Conservation (phyloP, 2,329 filamentous ascomycete genomes). For the Pyrenochaeta sp. region DNA sequence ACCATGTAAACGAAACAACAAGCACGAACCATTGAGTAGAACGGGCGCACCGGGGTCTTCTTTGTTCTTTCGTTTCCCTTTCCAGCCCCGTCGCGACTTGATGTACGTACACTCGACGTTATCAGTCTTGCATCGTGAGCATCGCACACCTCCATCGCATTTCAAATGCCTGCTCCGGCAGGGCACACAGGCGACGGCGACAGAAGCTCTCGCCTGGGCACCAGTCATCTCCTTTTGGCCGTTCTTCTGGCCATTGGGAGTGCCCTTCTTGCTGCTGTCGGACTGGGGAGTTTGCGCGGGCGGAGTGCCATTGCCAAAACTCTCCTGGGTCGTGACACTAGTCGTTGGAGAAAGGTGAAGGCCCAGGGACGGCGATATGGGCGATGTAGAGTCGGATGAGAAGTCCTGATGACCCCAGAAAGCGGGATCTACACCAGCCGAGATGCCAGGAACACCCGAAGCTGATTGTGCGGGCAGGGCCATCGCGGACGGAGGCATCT, state of each 20-base stretch:
- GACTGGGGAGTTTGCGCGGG: conserved; percentile 40
- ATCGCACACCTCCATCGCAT: conserved; percentile 60
- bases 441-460: conserved; percentile 30
- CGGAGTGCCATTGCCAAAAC: conserved; percentile 38
- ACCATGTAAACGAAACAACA: not conserved
- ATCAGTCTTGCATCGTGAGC: conserved; percentile 56
- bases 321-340: conserved; percentile 40
- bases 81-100: conserved; percentile 60
- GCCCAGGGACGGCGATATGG: conserved; percentile 27
- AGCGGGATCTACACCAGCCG: conserved; percentile 42
- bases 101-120: conserved; percentile 59
- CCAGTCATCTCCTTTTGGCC: conserved; percentile 26
- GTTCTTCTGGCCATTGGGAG: conserved; percentile 23
- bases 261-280: conserved; percentile 28
- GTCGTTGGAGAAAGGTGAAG: conserved; percentile 40
- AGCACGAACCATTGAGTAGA: conserved; percentile 29
- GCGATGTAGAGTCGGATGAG: conserved; percentile 32
- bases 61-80: conserved; percentile 51
- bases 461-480: conserved; percentile 33
- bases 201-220: conserved; percentile 40
- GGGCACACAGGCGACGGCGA: conserved; percentile 58
- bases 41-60: conserved; percentile 37
- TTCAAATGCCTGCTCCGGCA: conserved; percentile 62
- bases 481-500: conserved; percentile 34
- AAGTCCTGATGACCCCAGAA: conserved; percentile 42